Conservation (phyloP, 2,329 filamentous ascomycete species). For the Hypoxylon sp. region DNA sequence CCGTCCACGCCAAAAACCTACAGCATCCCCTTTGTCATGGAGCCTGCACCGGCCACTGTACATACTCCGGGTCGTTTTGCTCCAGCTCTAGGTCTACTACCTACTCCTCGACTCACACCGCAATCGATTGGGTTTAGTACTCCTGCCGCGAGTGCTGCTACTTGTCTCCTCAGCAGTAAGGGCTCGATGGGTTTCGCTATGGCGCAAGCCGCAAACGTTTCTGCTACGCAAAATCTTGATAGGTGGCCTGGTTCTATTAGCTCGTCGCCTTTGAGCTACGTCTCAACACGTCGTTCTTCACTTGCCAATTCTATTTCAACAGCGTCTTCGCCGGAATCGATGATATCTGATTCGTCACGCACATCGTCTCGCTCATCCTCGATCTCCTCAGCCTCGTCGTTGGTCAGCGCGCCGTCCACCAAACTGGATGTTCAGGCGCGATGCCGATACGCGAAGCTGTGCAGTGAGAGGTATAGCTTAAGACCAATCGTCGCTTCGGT, state of each 20-base stretch:
- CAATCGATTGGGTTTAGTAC: slow-evolving; percentile 70
- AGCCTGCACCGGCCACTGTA: slow-evolving; percentile 62
- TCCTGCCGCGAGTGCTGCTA: slow-evolving; percentile 71
- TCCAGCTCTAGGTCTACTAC: slow-evolving; percentile 69
- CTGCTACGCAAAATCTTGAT: slow-evolving; percentile 66
- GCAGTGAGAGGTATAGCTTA: slow-evolving; percentile 69
- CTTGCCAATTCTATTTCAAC: slow-evolving; percentile 75
- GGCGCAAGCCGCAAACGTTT: slow-evolving; percentile 66
- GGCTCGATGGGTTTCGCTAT: slow-evolving; percentile 74
- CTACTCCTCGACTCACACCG: slow-evolving; percentile 72
- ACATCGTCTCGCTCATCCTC: slow-evolving; percentile 76
- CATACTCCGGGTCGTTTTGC: slow-evolving; percentile 65
- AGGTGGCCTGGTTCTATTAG: slow-evolving; percentile 65
- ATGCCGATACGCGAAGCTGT: slow-evolving; percentile 72
- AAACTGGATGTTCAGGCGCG: slow-evolving; percentile 74
- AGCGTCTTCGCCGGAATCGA: slow-evolving; percentile 76
- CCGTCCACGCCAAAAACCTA: slow-evolving; percentile 61
- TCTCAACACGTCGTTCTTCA: slow-evolving; percentile 70
- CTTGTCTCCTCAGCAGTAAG: slow-evolving; percentile 64
- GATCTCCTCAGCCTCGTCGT: slow-evolving; percentile 73
- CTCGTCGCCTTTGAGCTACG: slow-evolving; percentile 68
- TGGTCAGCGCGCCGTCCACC: slow-evolving; percentile 72
- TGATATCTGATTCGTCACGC: slow-evolving; percentile 74
- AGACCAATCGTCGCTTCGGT: slow-evolving; percentile 70
- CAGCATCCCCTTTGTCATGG: slow-evolving; percentile 64